phyloP scores from a whole-genome alignment of 2,329 filamentous ascomycete genomes.

The Paecilomyces niveus region DNA sequence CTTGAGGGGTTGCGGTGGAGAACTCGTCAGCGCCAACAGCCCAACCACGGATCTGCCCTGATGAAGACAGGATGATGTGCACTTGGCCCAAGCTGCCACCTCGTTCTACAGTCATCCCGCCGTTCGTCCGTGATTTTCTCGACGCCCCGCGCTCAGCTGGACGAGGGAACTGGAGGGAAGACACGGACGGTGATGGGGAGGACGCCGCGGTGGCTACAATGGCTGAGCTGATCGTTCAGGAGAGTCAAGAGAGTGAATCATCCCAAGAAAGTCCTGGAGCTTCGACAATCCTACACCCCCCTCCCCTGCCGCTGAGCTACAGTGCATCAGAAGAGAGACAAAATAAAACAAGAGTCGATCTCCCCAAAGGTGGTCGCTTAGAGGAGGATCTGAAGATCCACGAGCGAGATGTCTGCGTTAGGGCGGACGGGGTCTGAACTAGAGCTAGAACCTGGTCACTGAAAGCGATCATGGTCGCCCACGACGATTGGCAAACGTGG shows the following conservation, averaged over 20 bases:
- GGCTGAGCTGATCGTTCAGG: too few species aligned
- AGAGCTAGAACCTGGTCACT: background rate
- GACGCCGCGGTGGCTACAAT: too few species aligned
- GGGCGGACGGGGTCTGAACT: background rate
- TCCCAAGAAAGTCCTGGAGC: too few species aligned
- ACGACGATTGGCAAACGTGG: background rate
- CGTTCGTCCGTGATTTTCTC: background rate
- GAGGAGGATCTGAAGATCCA: constrained; percentile 1
- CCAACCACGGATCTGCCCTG: background rate
- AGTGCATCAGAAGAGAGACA: background rate
- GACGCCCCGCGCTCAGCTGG: background rate
- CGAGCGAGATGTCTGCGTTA: background rate
- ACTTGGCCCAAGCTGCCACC: background rate
- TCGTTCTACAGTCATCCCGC: background rate
- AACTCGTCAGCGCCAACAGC: background rate
- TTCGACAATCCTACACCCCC: background rate
- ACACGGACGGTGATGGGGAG: background rate
- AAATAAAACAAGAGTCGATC: background rate
- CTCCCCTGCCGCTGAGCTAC: background rate
- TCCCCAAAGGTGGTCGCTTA: background rate
- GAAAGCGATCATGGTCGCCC: background rate
- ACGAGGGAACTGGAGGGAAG: background rate
- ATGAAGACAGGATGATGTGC: background rate
- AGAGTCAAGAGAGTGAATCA: too few species aligned
- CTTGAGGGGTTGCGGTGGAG: background rate